Conservation (phyloP, 2,329 filamentous ascomycete species). For the Xylaria sp. region DNA sequence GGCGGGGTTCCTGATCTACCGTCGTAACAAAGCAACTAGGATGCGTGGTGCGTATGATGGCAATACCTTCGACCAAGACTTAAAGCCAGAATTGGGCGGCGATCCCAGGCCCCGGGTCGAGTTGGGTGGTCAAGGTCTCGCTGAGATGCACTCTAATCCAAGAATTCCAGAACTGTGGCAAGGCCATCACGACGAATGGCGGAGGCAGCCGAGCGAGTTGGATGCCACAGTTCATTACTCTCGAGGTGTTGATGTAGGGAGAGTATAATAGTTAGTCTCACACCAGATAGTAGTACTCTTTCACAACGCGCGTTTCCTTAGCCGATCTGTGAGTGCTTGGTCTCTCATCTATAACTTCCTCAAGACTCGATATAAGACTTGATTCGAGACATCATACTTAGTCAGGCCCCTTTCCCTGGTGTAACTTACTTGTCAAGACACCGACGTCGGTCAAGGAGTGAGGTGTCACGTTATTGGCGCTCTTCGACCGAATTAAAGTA, state of each 20-base stretch:
- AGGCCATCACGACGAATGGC: slow-evolving; percentile 10
- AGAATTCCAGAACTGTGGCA: not conserved
- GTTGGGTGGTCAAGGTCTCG: slow-evolving; percentile 9
- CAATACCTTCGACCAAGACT: not conserved
- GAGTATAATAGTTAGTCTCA: too few relatives aligned
- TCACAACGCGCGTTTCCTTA: not conserved
- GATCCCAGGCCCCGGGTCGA: slow-evolving; percentile 1
- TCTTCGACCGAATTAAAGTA: slow-evolving; percentile 1
- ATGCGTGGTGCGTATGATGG: not conserved
- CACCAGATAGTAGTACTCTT: too few relatives aligned
- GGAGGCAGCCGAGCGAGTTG: slow-evolving; percentile 15
- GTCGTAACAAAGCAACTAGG: slow-evolving; percentile 5
- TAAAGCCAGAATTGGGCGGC: slow-evolving; percentile 14
- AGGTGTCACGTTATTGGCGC: not conserved
- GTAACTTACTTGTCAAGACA: too few relatives aligned
- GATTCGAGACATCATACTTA: not conserved
- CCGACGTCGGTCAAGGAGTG: slow-evolving; percentile 1
- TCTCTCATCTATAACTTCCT: not conserved
- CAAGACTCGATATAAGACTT: not conserved
- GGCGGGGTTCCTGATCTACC: slow-evolving; percentile 11
- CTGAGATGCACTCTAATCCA: slow-evolving; percentile 8
- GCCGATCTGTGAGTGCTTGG: not conserved
- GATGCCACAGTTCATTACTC: slow-evolving; percentile 6
- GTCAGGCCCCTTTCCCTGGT: too few relatives aligned
- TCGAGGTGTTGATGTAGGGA: not conserved